phyloP scores from a whole-genome alignment of 2,329 filamentous ascomycete species.

The Lachnellula arida region DNA sequence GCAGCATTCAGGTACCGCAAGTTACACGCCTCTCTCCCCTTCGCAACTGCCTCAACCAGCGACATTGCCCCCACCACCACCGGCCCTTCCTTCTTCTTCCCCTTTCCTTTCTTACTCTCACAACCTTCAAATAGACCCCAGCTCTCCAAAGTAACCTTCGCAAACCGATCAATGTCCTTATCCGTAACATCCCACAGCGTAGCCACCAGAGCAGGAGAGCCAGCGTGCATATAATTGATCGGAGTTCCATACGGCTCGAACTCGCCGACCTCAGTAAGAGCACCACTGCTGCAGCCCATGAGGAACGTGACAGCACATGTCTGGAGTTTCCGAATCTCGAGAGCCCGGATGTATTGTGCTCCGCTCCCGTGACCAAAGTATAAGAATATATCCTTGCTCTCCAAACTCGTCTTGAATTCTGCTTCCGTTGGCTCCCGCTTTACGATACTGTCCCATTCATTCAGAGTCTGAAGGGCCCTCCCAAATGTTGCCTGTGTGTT shows the following conservation, averaged over 20 bases:
- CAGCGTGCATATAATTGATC: constrained; percentile 86
- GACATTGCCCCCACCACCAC: constrained; percentile 40
- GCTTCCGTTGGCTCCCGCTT: constrained; percentile 67
- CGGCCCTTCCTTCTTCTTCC: constrained; percentile 29
- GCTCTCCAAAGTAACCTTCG: constrained; percentile 69
- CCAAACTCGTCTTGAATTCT: constrained; percentile 68
- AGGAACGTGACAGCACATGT: constrained; percentile 79
- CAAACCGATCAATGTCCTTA: constrained; percentile 92
- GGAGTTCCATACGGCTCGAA: constrained; percentile 91
- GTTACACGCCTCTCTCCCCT: constrained; percentile 72
- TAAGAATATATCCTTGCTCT: constrained; percentile 66
- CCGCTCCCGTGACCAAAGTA: constrained; percentile 98
- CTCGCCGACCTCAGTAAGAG: constrained; percentile 73
- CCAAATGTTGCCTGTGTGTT: constrained; percentile 75
- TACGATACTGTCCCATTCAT: constrained; percentile 66
- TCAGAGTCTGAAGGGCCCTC: constrained; percentile 57
- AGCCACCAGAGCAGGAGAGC: constrained; percentile 79
- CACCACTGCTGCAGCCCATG: constrained; percentile 90
- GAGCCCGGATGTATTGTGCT: constrained; percentile 85
- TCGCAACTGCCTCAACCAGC: constrained; percentile 76
- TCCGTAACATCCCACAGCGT: constrained; percentile 98
- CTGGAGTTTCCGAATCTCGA: constrained; percentile 73
- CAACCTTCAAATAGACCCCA: constrained; percentile 65
- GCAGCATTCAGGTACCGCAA: constrained; percentile 91
- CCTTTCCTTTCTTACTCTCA: constrained; percentile 28